Base-by-base conservation (phyloP, 108 stramenopile species). In the Skeletonema menzelii region DNA sequence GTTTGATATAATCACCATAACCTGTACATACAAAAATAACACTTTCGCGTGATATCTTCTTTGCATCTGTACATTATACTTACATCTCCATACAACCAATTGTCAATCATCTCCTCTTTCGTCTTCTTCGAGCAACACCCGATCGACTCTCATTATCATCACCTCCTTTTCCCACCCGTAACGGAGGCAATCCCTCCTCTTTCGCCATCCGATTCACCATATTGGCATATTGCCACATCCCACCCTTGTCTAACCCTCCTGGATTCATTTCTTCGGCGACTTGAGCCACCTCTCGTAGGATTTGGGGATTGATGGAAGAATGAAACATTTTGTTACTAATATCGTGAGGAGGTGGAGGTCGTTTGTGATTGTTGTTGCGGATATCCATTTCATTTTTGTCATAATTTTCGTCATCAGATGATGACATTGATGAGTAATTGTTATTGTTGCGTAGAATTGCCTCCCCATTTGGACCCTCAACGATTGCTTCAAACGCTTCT, bases 201-300 rank as follows among this genome's bases (percentile, higher is more conserved):
- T 73, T 28, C 8, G 64, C 72, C 55, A 73, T 65, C 0, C 70
- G 44, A 35, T 47, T 37, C 47, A 77, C 63, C 69, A 70, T 77
- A 17, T 53, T 70, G 40, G 76, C 76, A 65, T 77, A 77, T 17
- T 70, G 65, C 76, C 76, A 77, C 76, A 77, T 77, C 27, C 76
- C 76, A 55, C 76, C 76, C 56, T 42, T 63, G 60, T 77, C 76
- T 47, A 77, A 66, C 4, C 76, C 76, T 2, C 64, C 76, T 8
- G 76, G 76, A 70, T 68, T 69, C 76, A 77, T 77, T 56, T 58
- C 62, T 14, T 69, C 46, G 6, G 76, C 76, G 4, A 70, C 69
- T 22, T 70, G 42, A 24, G 62, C 64, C 2, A 77, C 64, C 40
- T 77, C 76, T 31, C 58, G 69, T 17, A 70, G 55, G n/a, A 77